phyloP scores from a whole-genome alignment of 2,329 filamentous ascomycete genomes.

The Phaeomoniella chlamydospora region DNA sequence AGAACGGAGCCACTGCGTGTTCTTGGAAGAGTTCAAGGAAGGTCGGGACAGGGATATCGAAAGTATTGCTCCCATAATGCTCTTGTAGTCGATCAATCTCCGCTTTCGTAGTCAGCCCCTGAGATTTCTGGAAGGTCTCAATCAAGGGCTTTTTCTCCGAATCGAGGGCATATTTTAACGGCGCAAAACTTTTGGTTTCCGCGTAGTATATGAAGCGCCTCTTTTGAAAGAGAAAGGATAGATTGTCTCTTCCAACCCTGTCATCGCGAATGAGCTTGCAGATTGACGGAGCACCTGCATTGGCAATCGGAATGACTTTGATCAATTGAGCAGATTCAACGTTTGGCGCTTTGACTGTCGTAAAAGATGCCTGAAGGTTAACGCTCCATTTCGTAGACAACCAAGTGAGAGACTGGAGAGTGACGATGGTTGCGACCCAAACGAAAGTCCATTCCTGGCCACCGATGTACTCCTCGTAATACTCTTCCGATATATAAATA shows the following conservation, averaged over 20 bases:
- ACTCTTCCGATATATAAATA: slow-evolving; percentile 67
- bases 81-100: slow-evolving; percentile 71
- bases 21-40: slow-evolving; percentile 96
- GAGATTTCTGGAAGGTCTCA: slow-evolving; percentile 62
- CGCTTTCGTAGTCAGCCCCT: slow-evolving; percentile 58
- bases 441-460: slow-evolving; percentile 98
- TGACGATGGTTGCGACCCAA: slow-evolving; percentile 78
- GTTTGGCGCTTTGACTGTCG: slow-evolving; percentile 53
- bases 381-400: slow-evolving; percentile 97
- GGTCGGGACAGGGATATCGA: slow-evolving; percentile 92
- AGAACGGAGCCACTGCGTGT: slow-evolving; percentile 96
- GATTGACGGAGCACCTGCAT: slow-evolving; percentile 81
- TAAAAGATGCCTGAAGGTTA: slow-evolving; percentile 69
- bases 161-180: slow-evolving; percentile 74
- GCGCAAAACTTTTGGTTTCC: slow-evolving; percentile 59
- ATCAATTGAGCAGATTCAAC: slow-evolving; percentile 69
- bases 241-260: slow-evolving; percentile 56
- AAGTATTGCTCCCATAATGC: slow-evolving; percentile 90
- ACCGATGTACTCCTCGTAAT: slow-evolving; percentile 82
- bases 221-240: slow-evolving; percentile 96
- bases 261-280: slow-evolving; percentile 67
- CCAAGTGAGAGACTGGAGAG: slow-evolving; percentile 78
- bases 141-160: slow-evolving; percentile 68
- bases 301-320: slow-evolving; percentile 81
- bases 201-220: slow-evolving; percentile 79